These are phyloP conservation scores for Apiotrichum gracile DNA, from an alignment of 1,284 basidiomycete genomes.

Conservation along the genomic window DNA sequence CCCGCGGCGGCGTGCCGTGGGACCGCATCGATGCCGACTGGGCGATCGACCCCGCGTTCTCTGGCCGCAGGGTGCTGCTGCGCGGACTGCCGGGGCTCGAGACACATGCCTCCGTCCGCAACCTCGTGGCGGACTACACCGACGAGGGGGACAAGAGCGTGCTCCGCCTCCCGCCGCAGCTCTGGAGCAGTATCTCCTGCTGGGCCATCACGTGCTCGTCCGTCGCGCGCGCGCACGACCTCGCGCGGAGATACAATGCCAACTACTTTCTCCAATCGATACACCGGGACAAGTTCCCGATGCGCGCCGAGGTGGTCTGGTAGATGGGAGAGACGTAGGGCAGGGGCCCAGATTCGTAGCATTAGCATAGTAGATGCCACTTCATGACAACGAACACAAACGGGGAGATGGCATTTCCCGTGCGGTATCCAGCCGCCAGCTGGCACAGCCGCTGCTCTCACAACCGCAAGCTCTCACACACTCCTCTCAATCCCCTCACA, in stretches of 20 bases:
- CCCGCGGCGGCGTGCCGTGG: background rate
- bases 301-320: conserved; percentile 25
- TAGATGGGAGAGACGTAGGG: background rate
- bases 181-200: background rate
- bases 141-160: background rate
- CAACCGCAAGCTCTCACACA: no score
- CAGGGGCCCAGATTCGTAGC: background rate
- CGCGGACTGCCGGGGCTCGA: conserved; percentile 9
- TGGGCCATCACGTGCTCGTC: conserved; percentile 24
- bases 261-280: conserved; percentile 17
- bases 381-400: no score
- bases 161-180: background rate
- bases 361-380: background rate
- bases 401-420: no score
- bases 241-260: conserved; percentile 22
- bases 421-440: no score
- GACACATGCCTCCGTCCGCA: background rate
- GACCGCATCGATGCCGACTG: conserved; percentile 3
- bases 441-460: no score
- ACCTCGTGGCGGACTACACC: background rate
- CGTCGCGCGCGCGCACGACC: conserved; percentile 22
- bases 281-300: conserved; percentile 17
- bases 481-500: background rate
- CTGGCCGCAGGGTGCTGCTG: conserved; percentile 6
- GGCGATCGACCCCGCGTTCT: conserved; percentile 2